These are phyloP conservation scores for Hypomyces rosellus DNA, from an alignment of 2,329 filamentous ascomycete genomes.

Conservation along the genomic window DNA sequence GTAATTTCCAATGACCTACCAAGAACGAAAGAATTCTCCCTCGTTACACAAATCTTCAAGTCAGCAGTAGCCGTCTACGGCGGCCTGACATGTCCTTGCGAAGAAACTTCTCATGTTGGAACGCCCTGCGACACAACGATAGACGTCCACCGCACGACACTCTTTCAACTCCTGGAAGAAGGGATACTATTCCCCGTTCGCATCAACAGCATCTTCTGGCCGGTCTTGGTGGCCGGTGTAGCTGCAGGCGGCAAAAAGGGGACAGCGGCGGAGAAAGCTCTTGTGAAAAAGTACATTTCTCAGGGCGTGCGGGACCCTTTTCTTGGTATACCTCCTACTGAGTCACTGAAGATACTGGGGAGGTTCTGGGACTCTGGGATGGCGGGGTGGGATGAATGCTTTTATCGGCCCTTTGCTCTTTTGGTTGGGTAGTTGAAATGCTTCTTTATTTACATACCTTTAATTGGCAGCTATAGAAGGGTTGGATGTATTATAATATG, in stretches of 20 bases:
- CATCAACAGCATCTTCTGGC: constrained; percentile 7
- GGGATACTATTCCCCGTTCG: neutral
- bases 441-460: too few species aligned
- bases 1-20: neutral
- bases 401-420: constrained; percentile 6
- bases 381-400: constrained; percentile 10
- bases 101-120: neutral
- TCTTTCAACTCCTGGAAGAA: constrained; percentile 6
- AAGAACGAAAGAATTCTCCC: neutral
- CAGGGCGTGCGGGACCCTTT: constrained; percentile 5
- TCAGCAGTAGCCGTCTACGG: constrained; percentile 7
- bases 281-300: constrained; percentile 4
- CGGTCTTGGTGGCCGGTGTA: constrained; percentile 7
- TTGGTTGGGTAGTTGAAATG: too few species aligned
- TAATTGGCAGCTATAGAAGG: too few species aligned
- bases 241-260: neutral
- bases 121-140: neutral
- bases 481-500: too few species aligned
- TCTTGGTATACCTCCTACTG: neutral
- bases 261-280: neutral
- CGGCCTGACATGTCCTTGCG: neutral
- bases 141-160: neutral
- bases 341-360: constrained; percentile 4
- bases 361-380: constrained; percentile 9
- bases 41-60: constrained; percentile 7